Conservation (phyloP, 345 rosid genomes). For the Gossypium mustelinum region DNA sequence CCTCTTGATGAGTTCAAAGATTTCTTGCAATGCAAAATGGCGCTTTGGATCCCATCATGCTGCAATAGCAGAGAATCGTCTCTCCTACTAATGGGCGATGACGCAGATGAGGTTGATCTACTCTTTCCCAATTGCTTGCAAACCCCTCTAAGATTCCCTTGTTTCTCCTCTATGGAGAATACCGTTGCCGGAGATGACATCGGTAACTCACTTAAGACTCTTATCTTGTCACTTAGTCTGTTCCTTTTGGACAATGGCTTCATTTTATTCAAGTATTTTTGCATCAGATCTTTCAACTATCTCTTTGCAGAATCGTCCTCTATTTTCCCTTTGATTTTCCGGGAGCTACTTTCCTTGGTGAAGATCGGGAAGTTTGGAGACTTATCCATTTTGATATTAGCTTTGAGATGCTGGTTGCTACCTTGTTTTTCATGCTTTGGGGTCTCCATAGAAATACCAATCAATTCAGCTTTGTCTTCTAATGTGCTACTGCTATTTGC, state of each 20-base stretch:
- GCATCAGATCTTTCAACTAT: constrained; percentile 47
- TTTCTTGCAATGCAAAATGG: constrained; percentile 92
- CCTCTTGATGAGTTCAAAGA: constrained; percentile 62
- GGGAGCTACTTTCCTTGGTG: constrained; percentile 32
- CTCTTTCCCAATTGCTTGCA: constrained; percentile 68
- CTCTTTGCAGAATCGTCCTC: constrained; percentile 34
- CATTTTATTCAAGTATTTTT: constrained; percentile 56
- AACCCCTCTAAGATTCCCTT: constrained; percentile 37
- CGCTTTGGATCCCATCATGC: constrained; percentile 89
- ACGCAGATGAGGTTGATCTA: constrained; percentile 52
- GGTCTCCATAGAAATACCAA: constrained; percentile 7
- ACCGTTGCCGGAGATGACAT: constrained; percentile 35
- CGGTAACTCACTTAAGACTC: constrained; percentile 23
- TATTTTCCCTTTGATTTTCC: constrained; percentile 20
- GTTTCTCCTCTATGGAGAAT: constrained; percentile 36
- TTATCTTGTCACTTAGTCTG: constrained; percentile 27
- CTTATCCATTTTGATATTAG: constrained; percentile 45
- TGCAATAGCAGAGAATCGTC: constrained; percentile 82
- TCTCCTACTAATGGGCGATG: constrained; percentile 60
- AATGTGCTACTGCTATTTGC: constrained; percentile 16
- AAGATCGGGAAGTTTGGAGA: constrained; percentile 21
- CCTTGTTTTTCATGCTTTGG: constrained; percentile 25
- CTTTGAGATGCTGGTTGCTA: constrained; percentile 31
- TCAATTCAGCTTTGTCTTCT: constrained; percentile 21
- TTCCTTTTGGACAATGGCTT: constrained; percentile 56